Conservation (phyloP, 352 stramenopile genomes). For the Pythium biforme region DNA sequence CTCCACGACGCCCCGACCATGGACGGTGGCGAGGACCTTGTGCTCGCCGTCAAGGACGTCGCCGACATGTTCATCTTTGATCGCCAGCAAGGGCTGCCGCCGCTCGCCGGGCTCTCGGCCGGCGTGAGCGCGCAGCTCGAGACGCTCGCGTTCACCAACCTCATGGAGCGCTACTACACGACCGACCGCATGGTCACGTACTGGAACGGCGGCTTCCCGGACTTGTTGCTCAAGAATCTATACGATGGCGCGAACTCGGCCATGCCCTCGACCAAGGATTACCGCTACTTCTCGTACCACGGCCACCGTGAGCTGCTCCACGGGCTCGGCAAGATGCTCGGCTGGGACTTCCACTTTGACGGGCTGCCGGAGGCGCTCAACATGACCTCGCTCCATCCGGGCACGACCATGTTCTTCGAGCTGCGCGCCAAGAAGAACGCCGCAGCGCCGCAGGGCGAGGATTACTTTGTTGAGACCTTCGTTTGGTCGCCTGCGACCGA, state of each 20-base stretch:
- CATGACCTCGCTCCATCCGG: slow-evolving; percentile 62
- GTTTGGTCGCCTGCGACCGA: slow-evolving; percentile 71
- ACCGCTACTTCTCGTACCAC: slow-evolving; percentile 84
- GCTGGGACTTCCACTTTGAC: slow-evolving; percentile 74
- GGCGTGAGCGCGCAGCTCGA: slow-evolving; percentile 56
- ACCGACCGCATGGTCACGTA: slow-evolving; percentile 80
- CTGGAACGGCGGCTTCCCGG: slow-evolving; percentile 75
- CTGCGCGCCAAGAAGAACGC: slow-evolving; percentile 40
- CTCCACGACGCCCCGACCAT: slow-evolving; percentile 58
- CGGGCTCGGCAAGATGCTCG: slow-evolving; percentile 74
- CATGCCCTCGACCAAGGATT: slow-evolving; percentile 45
- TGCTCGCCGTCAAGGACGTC: slow-evolving; percentile 80
- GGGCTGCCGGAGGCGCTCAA: slow-evolving; percentile 64
- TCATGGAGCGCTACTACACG: slow-evolving; percentile 86
- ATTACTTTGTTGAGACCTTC: slow-evolving; percentile 71
- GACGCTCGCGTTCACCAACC: slow-evolving; percentile 73
- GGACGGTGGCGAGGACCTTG: slow-evolving; percentile 60
- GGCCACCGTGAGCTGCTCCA: slow-evolving; percentile 80
- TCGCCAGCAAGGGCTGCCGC: slow-evolving; percentile 56
- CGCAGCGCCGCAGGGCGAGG: slow-evolving; percentile 26
- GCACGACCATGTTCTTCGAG: slow-evolving; percentile 84
- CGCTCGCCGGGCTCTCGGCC: slow-evolving; percentile 49
- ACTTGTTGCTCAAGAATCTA: slow-evolving; percentile 65
- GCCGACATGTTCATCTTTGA: slow-evolving; percentile 86
- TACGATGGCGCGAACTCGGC: slow-evolving; percentile 46